Evolutionary conservation across 768 basidiomycete species (phyloP), one percentile per base, ranked within the genome.

Genomic region (Mycena albidolilacea): DNA sequence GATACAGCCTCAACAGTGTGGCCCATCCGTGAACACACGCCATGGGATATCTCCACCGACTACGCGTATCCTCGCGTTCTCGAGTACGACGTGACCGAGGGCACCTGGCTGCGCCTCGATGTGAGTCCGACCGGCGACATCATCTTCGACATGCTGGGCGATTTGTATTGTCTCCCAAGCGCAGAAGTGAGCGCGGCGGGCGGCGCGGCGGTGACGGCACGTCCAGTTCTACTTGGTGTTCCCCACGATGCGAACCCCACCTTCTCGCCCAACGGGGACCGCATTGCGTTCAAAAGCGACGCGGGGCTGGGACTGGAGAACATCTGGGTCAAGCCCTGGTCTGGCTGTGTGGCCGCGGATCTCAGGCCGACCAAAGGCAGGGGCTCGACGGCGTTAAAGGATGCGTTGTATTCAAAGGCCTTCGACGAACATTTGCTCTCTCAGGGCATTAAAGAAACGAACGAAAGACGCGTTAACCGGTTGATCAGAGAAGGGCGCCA

Each of bases 21-120:
- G 84, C 93, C 93, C 23, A 80, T 92, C 35, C 91, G 91, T 43
- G 82, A 84, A 38, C 88, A 86, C 69, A 87, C 85, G 2, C 85
- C 85, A 48, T 94, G 92, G 92, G 93, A 94, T 77, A 93, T 94
- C 72, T 93, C 92, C 23, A 93, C 92, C 23, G 90, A 93, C 82
- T 93, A 88, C 75, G 86, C 89, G n/a, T 88, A 90, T 80, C 90
- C 92, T 1, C 89, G 92, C n/a, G 81, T 81, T 21, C 82, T 93
- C 41, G 86, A 88, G 67, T 94, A 91, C 78, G 90, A 93, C 68
- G 92, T 93, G 15, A 83, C 86, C 52, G 91, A 93, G 78, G 93
- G 93, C 9, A 94, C 93, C 44, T 94, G 92, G 92, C 82, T 94
- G 65, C 86, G 92, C 12, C 86, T 94, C 39, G 93, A 93, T 77